A percentile compares a stretch with the other conserved stretches of the same genome.
Evolutionary conservation across 2,329 filamentous ascomycete genomes (phyloP).

Genomic region (Botrytis pseudocinerea): DNA sequence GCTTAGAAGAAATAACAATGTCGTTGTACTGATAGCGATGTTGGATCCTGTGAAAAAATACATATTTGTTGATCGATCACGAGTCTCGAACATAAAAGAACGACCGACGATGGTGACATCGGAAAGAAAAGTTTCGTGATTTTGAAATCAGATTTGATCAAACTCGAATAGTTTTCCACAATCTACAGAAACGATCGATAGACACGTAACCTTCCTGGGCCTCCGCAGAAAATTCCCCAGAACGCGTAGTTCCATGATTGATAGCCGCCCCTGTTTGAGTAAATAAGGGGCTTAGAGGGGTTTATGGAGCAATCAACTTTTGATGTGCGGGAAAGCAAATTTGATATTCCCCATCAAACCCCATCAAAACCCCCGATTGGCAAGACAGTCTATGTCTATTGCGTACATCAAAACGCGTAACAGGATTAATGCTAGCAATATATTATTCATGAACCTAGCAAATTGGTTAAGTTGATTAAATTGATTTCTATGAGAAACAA

Average conservation of each 20-base stretch:
- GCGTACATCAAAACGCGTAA: conserved; percentile 11
- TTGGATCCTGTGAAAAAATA: background rate
- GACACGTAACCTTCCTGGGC: background rate
- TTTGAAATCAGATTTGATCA: background rate
- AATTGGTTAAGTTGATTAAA: background rate
- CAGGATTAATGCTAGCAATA: background rate
- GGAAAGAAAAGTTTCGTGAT: conserved; percentile 19
- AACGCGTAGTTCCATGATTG: background rate
- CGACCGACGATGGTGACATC: conserved; percentile 20
- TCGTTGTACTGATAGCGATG: background rate
- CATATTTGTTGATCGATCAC: background rate
- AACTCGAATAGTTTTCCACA: background rate
- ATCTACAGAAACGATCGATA: background rate
- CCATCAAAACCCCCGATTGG: background rate
- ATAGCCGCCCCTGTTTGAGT: background rate
- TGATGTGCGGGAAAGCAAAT: background rate
- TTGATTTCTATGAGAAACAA: background rate
- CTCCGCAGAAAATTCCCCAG: background rate
- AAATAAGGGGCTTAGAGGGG: background rate
- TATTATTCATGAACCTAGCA: background rate
- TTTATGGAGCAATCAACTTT: background rate
- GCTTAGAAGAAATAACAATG: background rate
- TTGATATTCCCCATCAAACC: background rate
- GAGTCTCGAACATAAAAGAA: conserved; percentile 6
- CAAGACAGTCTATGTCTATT: background rate